A percentile compares a stretch with the other conserved stretches of the same genome.
Evolutionary conservation across 1,139 yeast genomes (phyloP).

Genomic region (Pichia sp.): DNA sequence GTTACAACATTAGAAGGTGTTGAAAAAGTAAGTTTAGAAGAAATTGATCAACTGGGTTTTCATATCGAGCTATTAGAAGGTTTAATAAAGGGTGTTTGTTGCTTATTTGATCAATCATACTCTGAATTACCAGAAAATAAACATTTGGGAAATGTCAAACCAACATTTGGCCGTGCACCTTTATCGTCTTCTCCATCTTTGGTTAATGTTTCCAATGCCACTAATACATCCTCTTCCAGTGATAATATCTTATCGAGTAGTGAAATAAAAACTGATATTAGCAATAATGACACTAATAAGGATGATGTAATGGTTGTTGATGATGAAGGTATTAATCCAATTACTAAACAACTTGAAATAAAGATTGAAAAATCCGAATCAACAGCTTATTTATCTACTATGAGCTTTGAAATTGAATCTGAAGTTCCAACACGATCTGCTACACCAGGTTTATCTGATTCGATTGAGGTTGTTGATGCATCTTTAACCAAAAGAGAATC

Average conservation of each 20-base stretch:
- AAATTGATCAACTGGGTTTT: slow-evolving; percentile 22
- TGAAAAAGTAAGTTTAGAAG: slow-evolving; percentile 21
- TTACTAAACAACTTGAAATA: slow-evolving; percentile 14
- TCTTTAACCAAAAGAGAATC: slow-evolving; percentile 55
- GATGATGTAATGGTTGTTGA: slow-evolving; percentile 3
- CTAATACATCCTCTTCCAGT: slow-evolving; percentile 2
- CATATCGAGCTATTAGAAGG: slow-evolving; percentile 24
- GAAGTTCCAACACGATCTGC: slow-evolving; percentile 26
- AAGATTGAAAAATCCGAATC: slow-evolving; percentile 11
- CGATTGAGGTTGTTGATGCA: slow-evolving; percentile 38
- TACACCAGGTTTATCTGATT: slow-evolving; percentile 27
- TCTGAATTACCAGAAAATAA: slow-evolving; percentile 11
- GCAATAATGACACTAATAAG: slow-evolving; percentile 1
- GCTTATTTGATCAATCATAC: slow-evolving; percentile 63
- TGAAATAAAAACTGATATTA: neutral
- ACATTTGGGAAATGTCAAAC: slow-evolving; percentile 6
- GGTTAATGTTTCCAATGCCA: slow-evolving; percentile 7
- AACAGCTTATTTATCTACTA: slow-evolving; percentile 17
- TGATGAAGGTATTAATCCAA: slow-evolving; percentile 14
- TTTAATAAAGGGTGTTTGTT: slow-evolving; percentile 71
- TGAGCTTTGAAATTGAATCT: slow-evolving; percentile 27
- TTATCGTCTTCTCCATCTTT: slow-evolving; percentile 20
- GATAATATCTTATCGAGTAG: neutral
- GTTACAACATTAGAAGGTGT: slow-evolving; percentile 23
- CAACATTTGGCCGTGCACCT: slow-evolving; percentile 1